Conservation (phyloP, 805 yeast species). For the Saturnispora serradocipensis region DNA sequence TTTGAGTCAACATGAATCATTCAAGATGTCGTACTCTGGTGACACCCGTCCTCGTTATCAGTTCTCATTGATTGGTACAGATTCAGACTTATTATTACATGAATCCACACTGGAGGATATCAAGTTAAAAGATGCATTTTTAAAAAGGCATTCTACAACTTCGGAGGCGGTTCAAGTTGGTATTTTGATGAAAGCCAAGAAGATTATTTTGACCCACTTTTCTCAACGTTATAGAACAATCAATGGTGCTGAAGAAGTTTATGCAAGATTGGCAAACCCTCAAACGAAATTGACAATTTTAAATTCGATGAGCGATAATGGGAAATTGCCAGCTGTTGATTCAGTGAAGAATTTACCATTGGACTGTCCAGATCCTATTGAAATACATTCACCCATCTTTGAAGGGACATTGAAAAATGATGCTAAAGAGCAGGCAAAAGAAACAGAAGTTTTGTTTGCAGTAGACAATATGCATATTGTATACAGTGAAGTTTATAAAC, state of each 20-base stretch:
- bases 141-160: conserved; percentile 81
- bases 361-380: conserved; percentile 17
- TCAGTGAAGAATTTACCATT: background rate
- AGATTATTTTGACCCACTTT: conserved; percentile 79
- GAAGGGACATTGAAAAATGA: conserved; percentile 3
- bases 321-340: conserved; percentile 11
- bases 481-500: conserved; percentile 34
- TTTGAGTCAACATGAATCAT: conserved; percentile 24
- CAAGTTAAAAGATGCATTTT: conserved; percentile 64
- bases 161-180: conserved; percentile 75
- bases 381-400: conserved; percentile 20
- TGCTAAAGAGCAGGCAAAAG: conserved; percentile 20
- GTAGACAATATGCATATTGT: conserved; percentile 57
- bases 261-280: conserved; percentile 18
- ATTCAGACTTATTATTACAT: conserved; percentile 73
- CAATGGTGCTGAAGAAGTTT: conserved; percentile 20
- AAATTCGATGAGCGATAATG: conserved; percentile 13
- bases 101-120: conserved; percentile 89
- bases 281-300: conserved; percentile 9
- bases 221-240: conserved; percentile 76
- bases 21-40: conserved; percentile 83
- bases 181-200: conserved; percentile 59
- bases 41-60: conserved; percentile 78
- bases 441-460: conserved; percentile 37
- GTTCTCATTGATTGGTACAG: conserved; percentile 53